Evolutionary conservation across 2,329 filamentous ascomycete species (phyloP).

Genomic region (Colletotrichum noveboracense): DNA sequence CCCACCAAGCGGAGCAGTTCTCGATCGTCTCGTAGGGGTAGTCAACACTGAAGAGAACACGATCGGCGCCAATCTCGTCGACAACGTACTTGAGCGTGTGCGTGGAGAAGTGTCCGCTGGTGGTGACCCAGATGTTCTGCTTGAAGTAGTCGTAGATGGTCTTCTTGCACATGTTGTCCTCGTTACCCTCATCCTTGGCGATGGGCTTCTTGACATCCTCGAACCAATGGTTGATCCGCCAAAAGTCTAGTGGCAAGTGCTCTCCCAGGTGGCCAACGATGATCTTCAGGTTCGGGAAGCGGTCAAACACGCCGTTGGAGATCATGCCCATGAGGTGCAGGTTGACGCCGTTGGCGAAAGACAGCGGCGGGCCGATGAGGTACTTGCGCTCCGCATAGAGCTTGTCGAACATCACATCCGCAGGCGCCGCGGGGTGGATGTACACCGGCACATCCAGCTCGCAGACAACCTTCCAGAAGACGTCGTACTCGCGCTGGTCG

Average conservation of each 20-base stretch:
- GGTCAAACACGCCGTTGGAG: slow-evolving; percentile 55
- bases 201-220: slow-evolving; percentile 60
- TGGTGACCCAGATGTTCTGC: slow-evolving; percentile 62
- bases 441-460: slow-evolving; percentile 70
- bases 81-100: slow-evolving; percentile 55
- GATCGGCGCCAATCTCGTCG: slow-evolving; percentile 51
- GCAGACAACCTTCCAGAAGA: slow-evolving; percentile 63
- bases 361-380: slow-evolving; percentile 64
- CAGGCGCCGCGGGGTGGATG: slow-evolving; percentile 65
- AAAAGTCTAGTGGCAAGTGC: slow-evolving; percentile 54
- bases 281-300: slow-evolving; percentile 49
- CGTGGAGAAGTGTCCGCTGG: slow-evolving; percentile 61
- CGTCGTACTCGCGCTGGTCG: slow-evolving; percentile 63
- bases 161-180: slow-evolving; percentile 45
- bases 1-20: slow-evolving; percentile 47
- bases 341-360: slow-evolving; percentile 63
- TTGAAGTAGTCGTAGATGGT: slow-evolving; percentile 58
- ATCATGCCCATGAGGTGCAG: slow-evolving; percentile 60
- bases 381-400: slow-evolving; percentile 64
- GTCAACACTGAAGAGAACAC: slow-evolving; percentile 58
- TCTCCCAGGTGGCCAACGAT: slow-evolving; percentile 55
- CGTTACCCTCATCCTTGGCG: slow-evolving; percentile 33
- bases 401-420: slow-evolving; percentile 60
- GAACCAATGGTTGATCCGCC: slow-evolving; percentile 60
- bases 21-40: slow-evolving; percentile 56